Conservation (phyloP, 73 alveolate species). For the Halteria grandinella region DNA sequence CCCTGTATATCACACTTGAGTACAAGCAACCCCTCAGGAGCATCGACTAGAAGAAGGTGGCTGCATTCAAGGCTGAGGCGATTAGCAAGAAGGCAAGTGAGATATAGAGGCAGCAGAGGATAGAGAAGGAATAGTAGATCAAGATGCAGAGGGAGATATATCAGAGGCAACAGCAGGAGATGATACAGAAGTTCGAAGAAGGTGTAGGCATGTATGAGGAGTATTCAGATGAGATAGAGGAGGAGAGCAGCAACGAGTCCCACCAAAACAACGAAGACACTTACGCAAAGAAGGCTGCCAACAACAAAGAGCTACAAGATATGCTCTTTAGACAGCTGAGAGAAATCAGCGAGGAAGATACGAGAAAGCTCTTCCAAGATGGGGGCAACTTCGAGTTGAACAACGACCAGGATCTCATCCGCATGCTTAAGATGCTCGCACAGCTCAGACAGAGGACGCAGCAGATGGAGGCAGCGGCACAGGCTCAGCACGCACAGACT, state of each 20-base stretch:
- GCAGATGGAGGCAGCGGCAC: background rate
- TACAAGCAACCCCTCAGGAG: slow-evolving; percentile 41
- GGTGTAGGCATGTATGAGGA: too few relatives aligned
- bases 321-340: too few relatives aligned
- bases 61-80: background rate
- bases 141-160: too few relatives aligned
- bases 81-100: background rate
- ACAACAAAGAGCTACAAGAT: too few relatives aligned
- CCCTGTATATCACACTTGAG: slow-evolving; percentile 28
- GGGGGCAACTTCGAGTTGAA: background rate
- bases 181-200: too few relatives aligned
- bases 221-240: too few relatives aligned
- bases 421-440: background rate
- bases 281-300: too few relatives aligned
- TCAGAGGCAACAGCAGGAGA: too few relatives aligned
- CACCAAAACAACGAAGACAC: too few relatives aligned
- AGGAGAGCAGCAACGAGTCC: too few relatives aligned
- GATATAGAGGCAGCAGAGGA: background rate
- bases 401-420: background rate
- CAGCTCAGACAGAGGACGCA: background rate
- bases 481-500: too few relatives aligned
- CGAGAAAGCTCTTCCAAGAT: background rate
- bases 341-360: background rate
- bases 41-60: background rate
- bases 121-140: too few relatives aligned